A percentile compares a stretch with the other conserved stretches of the same genome.
phyloP scores from a whole-genome alignment of 306 rosid genomes.

The Sechiopsis laciniata region DNA sequence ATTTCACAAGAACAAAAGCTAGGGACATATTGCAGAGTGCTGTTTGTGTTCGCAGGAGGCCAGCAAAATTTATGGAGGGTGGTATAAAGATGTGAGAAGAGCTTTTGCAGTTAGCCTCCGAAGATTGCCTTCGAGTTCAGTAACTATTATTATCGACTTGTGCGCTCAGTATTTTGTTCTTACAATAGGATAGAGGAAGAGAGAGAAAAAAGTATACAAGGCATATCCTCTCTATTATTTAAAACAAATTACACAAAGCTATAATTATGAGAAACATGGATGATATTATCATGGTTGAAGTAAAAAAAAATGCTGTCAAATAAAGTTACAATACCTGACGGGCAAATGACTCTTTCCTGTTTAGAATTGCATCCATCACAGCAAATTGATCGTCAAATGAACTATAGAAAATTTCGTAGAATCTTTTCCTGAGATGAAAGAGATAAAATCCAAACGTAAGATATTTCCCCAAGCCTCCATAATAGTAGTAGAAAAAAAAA shows the following conservation, averaged over 20 bases:
- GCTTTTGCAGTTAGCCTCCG: neutral
- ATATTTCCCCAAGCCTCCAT: slow-evolving; percentile 21
- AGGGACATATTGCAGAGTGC: too few species aligned
- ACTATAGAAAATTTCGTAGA: slow-evolving; percentile 71
- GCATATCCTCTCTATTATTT: slow-evolving; percentile 2
- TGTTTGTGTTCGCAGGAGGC: neutral
- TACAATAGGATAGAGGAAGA: neutral
- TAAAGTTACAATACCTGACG: slow-evolving; percentile 52
- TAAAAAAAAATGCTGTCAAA: slow-evolving; percentile 28
- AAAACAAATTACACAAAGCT: neutral
- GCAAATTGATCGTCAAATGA: slow-evolving; percentile 77
- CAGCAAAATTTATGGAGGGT: neutral
- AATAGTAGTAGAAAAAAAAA: neutral
- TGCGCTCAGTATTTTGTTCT: neutral
- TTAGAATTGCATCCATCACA: slow-evolving; percentile 81
- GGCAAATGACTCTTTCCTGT: slow-evolving; percentile 76
- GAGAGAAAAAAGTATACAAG: neutral
- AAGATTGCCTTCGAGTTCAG: neutral
- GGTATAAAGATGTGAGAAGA: slow-evolving; percentile 8
- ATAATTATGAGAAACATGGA: neutral
- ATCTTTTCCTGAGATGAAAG: slow-evolving; percentile 43
- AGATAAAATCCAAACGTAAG: slow-evolving; percentile 20
- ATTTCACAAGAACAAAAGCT: slow-evolving; percentile 18
- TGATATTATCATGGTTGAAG: slow-evolving; percentile 13
- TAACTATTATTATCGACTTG: neutral